Evolutionary conservation across 805 yeast species (phyloP), one percentile per base, ranked within the genome.

Genomic region (Yarrowia yakushimensis): DNA sequence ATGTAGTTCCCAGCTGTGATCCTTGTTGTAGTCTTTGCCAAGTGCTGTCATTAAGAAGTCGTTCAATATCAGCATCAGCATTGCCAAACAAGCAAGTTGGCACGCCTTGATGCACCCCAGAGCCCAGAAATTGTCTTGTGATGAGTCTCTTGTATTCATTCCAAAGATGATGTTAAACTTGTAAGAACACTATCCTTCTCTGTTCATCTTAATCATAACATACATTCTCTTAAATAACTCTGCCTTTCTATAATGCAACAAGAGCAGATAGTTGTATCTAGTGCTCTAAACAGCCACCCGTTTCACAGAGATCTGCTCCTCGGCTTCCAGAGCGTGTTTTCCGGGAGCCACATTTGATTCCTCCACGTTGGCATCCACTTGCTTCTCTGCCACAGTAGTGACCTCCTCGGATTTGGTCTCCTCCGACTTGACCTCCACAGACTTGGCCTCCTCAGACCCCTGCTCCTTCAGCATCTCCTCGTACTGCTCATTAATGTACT

Each of bases 201-300:
- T n/a, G n/a, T n/a, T 7, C 37, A 34, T 34, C 37, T n/a, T 34
- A 30, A 34, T n/a, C 17, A 12, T 22, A 42, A 17, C 50, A 43
- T 43, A 43, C 33, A 43, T 43, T 43, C n/a, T 23, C 17, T 45
- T 45, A 45, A 45, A 45, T 45, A 45, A 30, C 36, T 27, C 39
- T 48, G 39, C 15, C 39, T 31, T 48, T 48, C 55, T 48, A 48
- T 48, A 22, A 48, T 48, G 55, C 55, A 48, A 48, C 28, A 31
- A 31, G 55, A 46, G 54, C 55, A 48, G 52, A 2, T 45, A 9
- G 20, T 28, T 8, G 7, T 30, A 3, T 18, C 23, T 15, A 4
- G 9, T 15, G 20, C 27, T 22, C 18, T 27, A 46, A 30, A 52
- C 59, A 52, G 43, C 59, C 12, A 52, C 43, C n/a, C 62, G 20